A percentile compares a stretch with the other conserved stretches of the same genome.
phyloP scores from a whole-genome alignment of 2,329 filamentous ascomycete species.

The Talaromyces sp. region DNA sequence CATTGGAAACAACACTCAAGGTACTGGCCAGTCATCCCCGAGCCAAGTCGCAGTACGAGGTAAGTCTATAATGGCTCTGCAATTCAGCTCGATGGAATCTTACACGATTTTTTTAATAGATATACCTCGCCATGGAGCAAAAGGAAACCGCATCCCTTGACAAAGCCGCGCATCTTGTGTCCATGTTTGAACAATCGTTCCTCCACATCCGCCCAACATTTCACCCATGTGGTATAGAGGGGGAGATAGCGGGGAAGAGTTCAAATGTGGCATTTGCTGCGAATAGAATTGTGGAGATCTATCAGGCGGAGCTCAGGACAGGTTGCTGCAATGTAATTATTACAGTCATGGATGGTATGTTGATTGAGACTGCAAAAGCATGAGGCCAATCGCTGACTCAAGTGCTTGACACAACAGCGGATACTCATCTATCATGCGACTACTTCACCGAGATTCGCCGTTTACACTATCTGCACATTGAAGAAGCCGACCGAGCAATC shows the following conservation, averaged over 20 bases:
- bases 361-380: not conserved
- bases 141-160: constrained; percentile 63
- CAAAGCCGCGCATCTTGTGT: constrained; percentile 65
- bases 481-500: constrained; percentile 54
- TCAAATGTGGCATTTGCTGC: constrained; percentile 75
- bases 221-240: constrained; percentile 66
- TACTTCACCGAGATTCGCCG: constrained; percentile 68
- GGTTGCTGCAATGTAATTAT: constrained; percentile 64
- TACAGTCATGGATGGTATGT: constrained; percentile 72
- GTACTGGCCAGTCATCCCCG: constrained; percentile 69
- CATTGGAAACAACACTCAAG: constrained; percentile 67
- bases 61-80: constrained; percentile 49
- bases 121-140: constrained; percentile 74
- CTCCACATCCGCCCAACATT: constrained; percentile 68
- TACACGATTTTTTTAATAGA: constrained; percentile 45
- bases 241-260: constrained; percentile 72
- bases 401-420: constrained; percentile 22
- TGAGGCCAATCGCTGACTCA: not conserved
- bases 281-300: constrained; percentile 28
- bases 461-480: constrained; percentile 59
- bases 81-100: not conserved
- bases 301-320: constrained; percentile 20
- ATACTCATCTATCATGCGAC: constrained; percentile 67
- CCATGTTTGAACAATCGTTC: constrained; percentile 66
- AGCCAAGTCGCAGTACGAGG: constrained; percentile 68